A percentile compares a stretch with the other conserved stretches of the same genome.
Conservation (phyloP, 306 rosid genomes). For the Cotoneaster glaucophyllus region DNA sequence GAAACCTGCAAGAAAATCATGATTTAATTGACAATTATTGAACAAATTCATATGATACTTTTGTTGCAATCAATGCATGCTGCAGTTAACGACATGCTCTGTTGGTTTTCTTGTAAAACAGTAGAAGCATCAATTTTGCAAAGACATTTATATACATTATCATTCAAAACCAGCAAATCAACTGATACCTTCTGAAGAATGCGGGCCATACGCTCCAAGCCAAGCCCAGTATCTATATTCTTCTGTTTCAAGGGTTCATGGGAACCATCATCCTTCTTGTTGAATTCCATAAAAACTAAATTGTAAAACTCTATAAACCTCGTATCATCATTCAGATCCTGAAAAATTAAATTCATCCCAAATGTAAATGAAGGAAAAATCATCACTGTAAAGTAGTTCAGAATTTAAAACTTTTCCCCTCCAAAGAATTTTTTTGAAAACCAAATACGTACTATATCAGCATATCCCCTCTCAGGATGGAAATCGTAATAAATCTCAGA, state of each 20-base stretch:
- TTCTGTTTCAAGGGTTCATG: conserved; percentile 88
- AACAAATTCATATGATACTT: conserved; percentile 14
- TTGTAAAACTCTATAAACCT: conserved; percentile 92
- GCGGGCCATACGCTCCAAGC: conserved; percentile 91
- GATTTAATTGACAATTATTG: conserved; percentile 8
- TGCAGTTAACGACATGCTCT: background rate
- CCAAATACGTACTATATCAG: conserved; percentile 44
- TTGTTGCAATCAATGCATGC: background rate
- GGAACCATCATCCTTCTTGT: conserved; percentile 77
- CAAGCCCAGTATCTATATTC: conserved; percentile 93
- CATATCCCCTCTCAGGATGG: conserved; percentile 74
- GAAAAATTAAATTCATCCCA: conserved; percentile 19
- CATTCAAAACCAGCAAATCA: conserved; percentile 11
- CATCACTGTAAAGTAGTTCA: conserved; percentile 7
- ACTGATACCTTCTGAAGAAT: conserved; percentile 78
- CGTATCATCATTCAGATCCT: conserved; percentile 85
- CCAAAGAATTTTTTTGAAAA: background rate
- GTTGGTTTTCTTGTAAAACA: background rate
- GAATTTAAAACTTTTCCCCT: conserved; percentile 11
- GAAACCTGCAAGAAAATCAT: conserved; percentile 64
- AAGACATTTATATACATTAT: background rate
- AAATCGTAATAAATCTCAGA: conserved; percentile 93
- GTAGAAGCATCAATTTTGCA: background rate
- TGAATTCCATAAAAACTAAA: conserved; percentile 92
- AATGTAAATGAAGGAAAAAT: background rate